phyloP scores from a whole-genome alignment of 805 yeast species.

The Lachancea nothofagi region DNA sequence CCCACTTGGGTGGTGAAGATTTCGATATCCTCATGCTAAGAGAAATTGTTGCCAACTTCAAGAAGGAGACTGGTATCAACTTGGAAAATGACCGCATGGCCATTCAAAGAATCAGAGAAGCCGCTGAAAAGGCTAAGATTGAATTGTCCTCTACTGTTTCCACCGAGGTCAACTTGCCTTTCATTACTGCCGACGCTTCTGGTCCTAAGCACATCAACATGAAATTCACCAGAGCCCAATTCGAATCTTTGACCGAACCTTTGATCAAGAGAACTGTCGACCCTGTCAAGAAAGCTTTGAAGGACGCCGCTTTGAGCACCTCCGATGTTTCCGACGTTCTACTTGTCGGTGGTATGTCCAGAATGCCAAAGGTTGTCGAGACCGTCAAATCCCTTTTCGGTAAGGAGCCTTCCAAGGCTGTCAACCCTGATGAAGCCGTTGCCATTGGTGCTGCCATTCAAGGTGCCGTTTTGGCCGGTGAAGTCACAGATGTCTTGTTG shows the following conservation, averaged over 20 bases:
- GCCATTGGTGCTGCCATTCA: conserved; percentile 97
- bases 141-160: conserved; percentile 66
- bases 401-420: conserved; percentile 82
- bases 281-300: conserved; percentile 71
- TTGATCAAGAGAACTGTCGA: conserved; percentile 66
- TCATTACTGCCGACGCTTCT: conserved; percentile 76
- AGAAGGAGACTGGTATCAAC: conserved; percentile 61
- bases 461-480: conserved; percentile 95
- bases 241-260: conserved; percentile 63
- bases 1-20: conserved; percentile 86
- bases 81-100: conserved; percentile 56
- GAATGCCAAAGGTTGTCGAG: conserved; percentile 78
- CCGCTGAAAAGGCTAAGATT: conserved; percentile 76
- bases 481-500: conserved; percentile 84
- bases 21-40: conserved; percentile 83
- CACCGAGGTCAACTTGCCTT: conserved; percentile 69
- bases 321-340: conserved; percentile 72
- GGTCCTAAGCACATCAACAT: conserved; percentile 64
- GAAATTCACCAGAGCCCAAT: conserved; percentile 63
- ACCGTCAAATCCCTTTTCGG: conserved; percentile 69
- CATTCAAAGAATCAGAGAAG: conserved; percentile 78
- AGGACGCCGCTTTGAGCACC: conserved; percentile 65
- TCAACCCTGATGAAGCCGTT: conserved; percentile 92
- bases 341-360: conserved; percentile 83
- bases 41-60: conserved; percentile 73